Conservation (phyloP, 768 basidiomycete genomes). For the Boletus rubropictus region DNA sequence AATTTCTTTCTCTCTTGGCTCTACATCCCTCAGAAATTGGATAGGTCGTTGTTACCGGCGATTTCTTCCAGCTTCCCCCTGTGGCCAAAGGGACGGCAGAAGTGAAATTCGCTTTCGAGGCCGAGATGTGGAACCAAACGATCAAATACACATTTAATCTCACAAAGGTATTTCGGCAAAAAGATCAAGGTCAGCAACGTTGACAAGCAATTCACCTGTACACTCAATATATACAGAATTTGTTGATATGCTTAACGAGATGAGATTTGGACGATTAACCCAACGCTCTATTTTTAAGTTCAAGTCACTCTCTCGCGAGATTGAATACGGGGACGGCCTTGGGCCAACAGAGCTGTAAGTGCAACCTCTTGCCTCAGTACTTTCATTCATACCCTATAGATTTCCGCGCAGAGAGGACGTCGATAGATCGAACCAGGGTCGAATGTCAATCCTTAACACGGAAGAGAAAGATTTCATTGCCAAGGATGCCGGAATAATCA, state of each 20-base stretch:
- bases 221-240: constrained; percentile 53
- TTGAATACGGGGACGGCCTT: constrained; percentile 73
- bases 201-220: background rate
- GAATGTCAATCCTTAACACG: constrained; percentile 58
- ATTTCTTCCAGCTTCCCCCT: constrained; percentile 97
- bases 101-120: constrained; percentile 92
- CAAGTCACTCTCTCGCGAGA: constrained; percentile 58
- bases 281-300: constrained; percentile 64
- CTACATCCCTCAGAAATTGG: background rate
- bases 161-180: constrained; percentile 92
- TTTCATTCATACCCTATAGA: constrained; percentile 35
- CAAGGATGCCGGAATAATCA: constrained; percentile 56
- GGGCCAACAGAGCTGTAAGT: constrained; percentile 86
- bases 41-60: constrained; percentile 88
- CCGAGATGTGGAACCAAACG: constrained; percentile 64
- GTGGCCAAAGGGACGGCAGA: constrained; percentile 56
- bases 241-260: constrained; percentile 95
- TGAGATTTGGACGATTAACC: constrained; percentile 83
- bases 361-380: background rate
- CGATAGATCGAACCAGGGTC: constrained; percentile 68
- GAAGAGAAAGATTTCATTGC: constrained; percentile 51
- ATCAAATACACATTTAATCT: constrained; percentile 85
- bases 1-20: background rate
- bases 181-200: constrained; percentile 65
- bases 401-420: constrained; percentile 93